Conservation (phyloP, 352 stramenopile species). For the Pythium scleroteichum region DNA sequence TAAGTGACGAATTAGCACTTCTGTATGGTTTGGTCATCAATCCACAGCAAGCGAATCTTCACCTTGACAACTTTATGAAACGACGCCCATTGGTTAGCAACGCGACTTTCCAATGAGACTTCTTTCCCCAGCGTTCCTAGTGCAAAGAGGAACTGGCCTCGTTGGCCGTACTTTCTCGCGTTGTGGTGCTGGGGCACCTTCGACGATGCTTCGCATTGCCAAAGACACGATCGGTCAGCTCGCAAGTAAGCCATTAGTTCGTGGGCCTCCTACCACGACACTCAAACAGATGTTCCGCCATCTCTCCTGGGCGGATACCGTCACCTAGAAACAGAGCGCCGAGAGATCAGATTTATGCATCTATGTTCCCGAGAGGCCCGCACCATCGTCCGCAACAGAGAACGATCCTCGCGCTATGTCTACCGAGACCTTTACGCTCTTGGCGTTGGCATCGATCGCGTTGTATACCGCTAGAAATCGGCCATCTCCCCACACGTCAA, state of each 20-base stretch:
- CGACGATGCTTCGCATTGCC: neutral
- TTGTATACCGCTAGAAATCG: slow-evolving; percentile 71
- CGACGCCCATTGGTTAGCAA: too few relatives aligned
- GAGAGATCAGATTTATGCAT: slow-evolving; percentile 3
- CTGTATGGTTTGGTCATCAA: too few relatives aligned
- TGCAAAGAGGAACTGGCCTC: slow-evolving; percentile 56
- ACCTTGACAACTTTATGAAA: neutral
- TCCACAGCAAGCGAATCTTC: neutral
- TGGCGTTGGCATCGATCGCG: slow-evolving; percentile 60
- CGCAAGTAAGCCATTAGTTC: neutral
- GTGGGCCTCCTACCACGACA: slow-evolving; percentile 31
- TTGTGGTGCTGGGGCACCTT: neutral
- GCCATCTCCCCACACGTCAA: neutral
- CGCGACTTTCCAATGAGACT: slow-evolving; percentile 67
- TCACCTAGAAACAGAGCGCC: slow-evolving; percentile 44
- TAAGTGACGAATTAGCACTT: too few relatives aligned
- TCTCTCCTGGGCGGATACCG: slow-evolving; percentile 51
- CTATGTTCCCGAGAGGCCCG: neutral
- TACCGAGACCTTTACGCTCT: slow-evolving; percentile 44
- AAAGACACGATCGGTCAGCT: neutral
- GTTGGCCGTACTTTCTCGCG: slow-evolving; percentile 37
- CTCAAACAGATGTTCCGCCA: slow-evolving; percentile 55
- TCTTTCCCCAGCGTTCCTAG: slow-evolving; percentile 38
- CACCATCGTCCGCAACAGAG: slow-evolving; percentile 70
- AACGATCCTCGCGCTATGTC: slow-evolving; percentile 56